Percentiles rank a stretch among this genome's conserved stretches.
Evolutionary conservation across 1,284 basidiomycete species (phyloP).

Genomic region (Wallemia hederae): DNA sequence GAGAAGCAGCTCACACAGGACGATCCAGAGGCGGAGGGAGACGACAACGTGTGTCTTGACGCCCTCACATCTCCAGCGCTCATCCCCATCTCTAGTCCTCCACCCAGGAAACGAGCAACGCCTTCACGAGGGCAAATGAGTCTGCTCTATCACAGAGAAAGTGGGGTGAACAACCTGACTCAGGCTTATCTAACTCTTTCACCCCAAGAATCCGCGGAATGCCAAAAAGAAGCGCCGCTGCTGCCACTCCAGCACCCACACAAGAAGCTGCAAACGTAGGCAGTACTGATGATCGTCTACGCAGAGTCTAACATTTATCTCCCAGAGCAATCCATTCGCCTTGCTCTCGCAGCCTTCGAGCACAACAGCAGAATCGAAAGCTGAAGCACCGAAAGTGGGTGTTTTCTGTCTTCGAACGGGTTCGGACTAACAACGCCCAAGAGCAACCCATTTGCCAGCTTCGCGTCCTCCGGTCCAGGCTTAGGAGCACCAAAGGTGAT

Average conservation of each 20-base stretch:
- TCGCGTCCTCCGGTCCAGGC: too few relatives aligned
- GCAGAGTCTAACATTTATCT: too few relatives aligned
- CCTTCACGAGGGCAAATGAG: not conserved
- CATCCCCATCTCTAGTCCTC: not conserved
- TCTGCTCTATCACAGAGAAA: not conserved
- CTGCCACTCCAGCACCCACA: not conserved
- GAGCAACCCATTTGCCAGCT: too few relatives aligned
- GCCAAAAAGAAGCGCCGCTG: not conserved
- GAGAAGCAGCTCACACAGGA: conserved; percentile 1
- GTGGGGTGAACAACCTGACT: not conserved
- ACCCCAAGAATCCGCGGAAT: not conserved
- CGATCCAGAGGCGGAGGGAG: not conserved
- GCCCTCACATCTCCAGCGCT: not conserved
- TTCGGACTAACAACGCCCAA: too few relatives aligned
- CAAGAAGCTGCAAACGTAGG: too few relatives aligned
- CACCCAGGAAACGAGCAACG: not conserved
- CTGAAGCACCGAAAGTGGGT: too few relatives aligned
- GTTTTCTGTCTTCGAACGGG: too few relatives aligned
- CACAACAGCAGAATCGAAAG: too few relatives aligned
- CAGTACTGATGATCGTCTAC: too few relatives aligned
- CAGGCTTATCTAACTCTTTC: not conserved
- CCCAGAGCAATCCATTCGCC: too few relatives aligned
- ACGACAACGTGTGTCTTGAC: not conserved
- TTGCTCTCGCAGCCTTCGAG: too few relatives aligned
- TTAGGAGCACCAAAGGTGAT: too few relatives aligned